Evolutionary conservation across 352 stramenopile genomes (phyloP).

Genomic region (Aphanomyces astaci): DNA sequence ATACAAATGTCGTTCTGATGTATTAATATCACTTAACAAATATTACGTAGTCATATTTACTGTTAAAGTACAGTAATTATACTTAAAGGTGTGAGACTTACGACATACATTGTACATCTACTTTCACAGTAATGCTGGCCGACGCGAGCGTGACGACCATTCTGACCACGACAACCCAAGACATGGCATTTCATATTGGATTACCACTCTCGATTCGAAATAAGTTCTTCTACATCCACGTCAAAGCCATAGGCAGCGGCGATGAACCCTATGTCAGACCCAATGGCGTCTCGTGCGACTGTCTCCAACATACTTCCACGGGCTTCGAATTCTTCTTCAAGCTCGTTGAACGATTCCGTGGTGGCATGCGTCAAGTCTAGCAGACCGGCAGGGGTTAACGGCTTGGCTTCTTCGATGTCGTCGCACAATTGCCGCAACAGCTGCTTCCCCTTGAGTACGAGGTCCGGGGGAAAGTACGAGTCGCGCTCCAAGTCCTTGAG

Average conservation of each 20-base stretch:
- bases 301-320: conserved; percentile 12
- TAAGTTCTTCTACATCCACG: conserved; percentile 15
- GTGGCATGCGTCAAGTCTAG: conserved; percentile 14
- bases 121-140: too few species aligned
- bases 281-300: conserved; percentile 14
- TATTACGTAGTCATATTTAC: too few species aligned
- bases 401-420: conserved; percentile 11
- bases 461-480: background rate
- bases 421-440: background rate
- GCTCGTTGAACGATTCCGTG: conserved; percentile 12
- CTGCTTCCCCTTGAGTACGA: background rate
- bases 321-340: conserved; percentile 19
- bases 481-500: background rate
- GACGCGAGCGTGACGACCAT: too few species aligned
- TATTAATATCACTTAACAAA: too few species aligned
- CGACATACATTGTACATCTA: too few species aligned
- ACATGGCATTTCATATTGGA: background rate
- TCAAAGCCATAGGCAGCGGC: conserved; percentile 18
- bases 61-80: too few species aligned
- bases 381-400: background rate
- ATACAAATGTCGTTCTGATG: too few species aligned
- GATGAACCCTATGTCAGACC: conserved; percentile 11
- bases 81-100: too few species aligned
- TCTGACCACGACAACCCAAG: background rate
- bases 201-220: conserved; percentile 23